Base-by-base conservation (phyloP, 257 asterid species). In the Cinchona pubescens region DNA sequence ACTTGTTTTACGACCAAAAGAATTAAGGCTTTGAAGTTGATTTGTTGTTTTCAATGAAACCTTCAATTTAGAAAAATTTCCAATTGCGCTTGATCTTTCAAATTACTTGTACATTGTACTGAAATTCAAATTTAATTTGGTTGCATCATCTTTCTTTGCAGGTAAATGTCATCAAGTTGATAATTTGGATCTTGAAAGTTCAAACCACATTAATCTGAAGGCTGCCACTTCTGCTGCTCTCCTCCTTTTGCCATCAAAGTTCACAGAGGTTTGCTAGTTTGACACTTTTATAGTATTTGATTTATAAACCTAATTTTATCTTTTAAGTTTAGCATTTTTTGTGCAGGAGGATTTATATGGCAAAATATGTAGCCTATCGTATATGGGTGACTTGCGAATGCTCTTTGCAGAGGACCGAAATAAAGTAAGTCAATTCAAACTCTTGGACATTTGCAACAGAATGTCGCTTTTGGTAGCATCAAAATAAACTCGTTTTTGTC, bases 331-430 rank as follows among this genome's bases (percentile, higher is more conserved):
- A 14, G 75, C 80, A 60, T 55, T 49, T 82, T 69, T n/a, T n/a
- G n/a, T 88, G 82, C 91, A 91, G 97, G 96, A 89, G 79, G 93
- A 92, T 73, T 82, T 94, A 76, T 94, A 90, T 81, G 93, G 89
- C 77, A 87, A 87, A 79, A 89, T 92, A 75, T 94, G 97, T 82
- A 88, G 91, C 83, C 97, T 94, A 55, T 94, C 97, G 27, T 94
- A 92, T 82, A 84, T 74, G 88, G 98, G 97, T 45, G 98, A 94
- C 86, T 73, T 92, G 81, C 85, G 96, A 37, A 94, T 94, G 97
- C 86, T 87, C 80, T 94, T 94, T 70, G 98, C 97, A 0, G 97
- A 94, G 85, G 99, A 95, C 79, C 88, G 83, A 85, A 82, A 91
- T 87, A 95, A 95, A 94, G 97, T 88, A 83, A 80, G 66, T 35